A percentile compares a stretch with the other conserved stretches of the same genome.
Conservation (phyloP, 257 asterid species). For the Solanum pinnatisectum region DNA sequence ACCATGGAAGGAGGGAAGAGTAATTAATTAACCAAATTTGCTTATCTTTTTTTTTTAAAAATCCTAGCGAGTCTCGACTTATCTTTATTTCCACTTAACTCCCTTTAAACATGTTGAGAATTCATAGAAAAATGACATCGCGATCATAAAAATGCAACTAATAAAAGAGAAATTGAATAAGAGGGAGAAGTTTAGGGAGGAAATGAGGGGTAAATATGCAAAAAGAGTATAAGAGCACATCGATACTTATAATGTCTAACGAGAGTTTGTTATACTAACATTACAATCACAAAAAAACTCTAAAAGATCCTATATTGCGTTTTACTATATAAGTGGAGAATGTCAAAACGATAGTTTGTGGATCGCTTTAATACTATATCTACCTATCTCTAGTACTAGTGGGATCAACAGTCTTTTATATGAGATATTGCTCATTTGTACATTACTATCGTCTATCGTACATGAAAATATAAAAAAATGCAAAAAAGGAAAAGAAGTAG, state of each 20-base stretch:
- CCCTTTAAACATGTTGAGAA: too few relatives aligned
- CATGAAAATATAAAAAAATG: not conserved
- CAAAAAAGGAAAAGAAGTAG: not conserved
- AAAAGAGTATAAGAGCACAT: not conserved
- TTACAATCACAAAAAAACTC: not conserved
- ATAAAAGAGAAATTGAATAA: not conserved
- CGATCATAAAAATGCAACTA: not conserved
- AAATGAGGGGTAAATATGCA: not conserved
- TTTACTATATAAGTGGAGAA: too few relatives aligned
- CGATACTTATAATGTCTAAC: accelerated
- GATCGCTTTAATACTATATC: accelerated
- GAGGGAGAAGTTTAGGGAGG: not conserved
- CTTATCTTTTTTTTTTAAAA: too few relatives aligned
- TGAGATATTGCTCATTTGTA: not conserved
- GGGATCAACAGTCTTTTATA: not conserved
- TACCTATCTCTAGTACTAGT: not conserved
- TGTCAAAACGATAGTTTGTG: not conserved
- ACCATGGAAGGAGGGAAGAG: not conserved
- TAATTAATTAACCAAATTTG: not conserved
- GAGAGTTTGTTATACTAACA: not conserved
- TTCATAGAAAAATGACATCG: not conserved
- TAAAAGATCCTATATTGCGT: not conserved
- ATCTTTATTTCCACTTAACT: too few relatives aligned
- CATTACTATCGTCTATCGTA: not conserved
- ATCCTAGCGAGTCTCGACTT: accelerated